Base-by-base conservation (phyloP, 202 grass and related monocot genomes). In the Setaria viridis region DNA sequence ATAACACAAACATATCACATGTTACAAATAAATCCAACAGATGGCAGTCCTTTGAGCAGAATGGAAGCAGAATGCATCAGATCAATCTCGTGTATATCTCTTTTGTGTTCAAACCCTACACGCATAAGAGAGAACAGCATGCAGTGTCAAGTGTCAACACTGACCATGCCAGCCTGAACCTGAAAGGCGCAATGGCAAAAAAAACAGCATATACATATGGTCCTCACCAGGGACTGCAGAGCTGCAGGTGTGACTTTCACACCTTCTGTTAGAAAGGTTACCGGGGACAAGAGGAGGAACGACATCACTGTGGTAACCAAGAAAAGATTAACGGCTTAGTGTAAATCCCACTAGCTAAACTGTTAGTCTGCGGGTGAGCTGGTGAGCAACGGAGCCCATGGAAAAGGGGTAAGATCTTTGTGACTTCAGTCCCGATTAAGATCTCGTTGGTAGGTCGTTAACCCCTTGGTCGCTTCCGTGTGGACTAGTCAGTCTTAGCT, bases 261-360 rank as follows among this genome's bases (percentile, higher is more conserved):
- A 11, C 93, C 96, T 85, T 99, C 90, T 2, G 87, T 90, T 56
- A 96, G 83, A 9, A 94, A 88, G 62, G 91, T 91, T 43, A 92
- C 71, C 14, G 93, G 90, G 66, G 91, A 81, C 55, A 98, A 82
- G 37, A 98, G 78, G 56, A 94, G 88, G 75, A 98, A 95, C 86
- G 96, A 95, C 96, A 94, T 94, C 42, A 94, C 66, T 33, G 89
- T 98, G 60, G 94, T 94, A 72, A 95, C 89, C 13, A 86, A 99
- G 79, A 99, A 95, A 77, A 95, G 88, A 85, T 86, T 95, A 71
- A 90, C n/a, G n/a, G n/a, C n/a, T n/a, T n/a, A n/a, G n/a, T n/a
- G n/a, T n/a, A n/a, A n/a, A n/a, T n/a, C n/a, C n/a, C n/a, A n/a
- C n/a, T n/a, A n/a, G n/a, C n/a, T n/a, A n/a, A n/a, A n/a, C n/a